Conservation (phyloP, 345 rosid genomes). For the Melaleuca quinquenervia region DNA sequence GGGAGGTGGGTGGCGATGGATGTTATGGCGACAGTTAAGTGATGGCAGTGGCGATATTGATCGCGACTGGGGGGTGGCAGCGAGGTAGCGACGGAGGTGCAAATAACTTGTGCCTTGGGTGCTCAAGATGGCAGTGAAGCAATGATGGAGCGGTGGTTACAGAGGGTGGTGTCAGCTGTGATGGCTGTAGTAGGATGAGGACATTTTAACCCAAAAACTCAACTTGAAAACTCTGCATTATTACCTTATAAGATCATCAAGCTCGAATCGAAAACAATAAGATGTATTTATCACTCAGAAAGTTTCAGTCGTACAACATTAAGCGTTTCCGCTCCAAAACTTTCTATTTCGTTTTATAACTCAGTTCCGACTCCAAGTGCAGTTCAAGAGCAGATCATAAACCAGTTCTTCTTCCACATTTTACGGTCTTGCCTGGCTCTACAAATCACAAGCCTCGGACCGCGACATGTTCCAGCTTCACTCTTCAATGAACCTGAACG, state of each 20-base stretch:
- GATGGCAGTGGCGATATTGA: neutral
- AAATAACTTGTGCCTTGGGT: neutral
- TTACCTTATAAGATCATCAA: neutral
- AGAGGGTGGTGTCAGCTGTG: neutral
- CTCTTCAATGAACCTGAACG: conserved; percentile 79
- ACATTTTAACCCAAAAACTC: neutral
- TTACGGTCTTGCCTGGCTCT: conserved; percentile 83
- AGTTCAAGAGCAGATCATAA: neutral
- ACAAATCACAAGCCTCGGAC: conserved; percentile 62
- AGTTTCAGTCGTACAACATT: neutral
- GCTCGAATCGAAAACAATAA: neutral
- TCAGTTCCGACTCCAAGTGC: neutral
- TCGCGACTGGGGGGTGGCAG: neutral
- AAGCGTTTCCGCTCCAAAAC: neutral
- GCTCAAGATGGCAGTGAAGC: neutral
- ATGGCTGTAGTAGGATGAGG: neutral
- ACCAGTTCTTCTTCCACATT: conserved; percentile 92
- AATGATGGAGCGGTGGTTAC: neutral
- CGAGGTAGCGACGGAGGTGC: neutral
- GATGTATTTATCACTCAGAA: neutral
- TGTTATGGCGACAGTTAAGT: neutral
- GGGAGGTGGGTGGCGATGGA: neutral
- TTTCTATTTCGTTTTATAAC: neutral
- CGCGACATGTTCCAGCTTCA: conserved; percentile 82
- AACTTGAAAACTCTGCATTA: neutral